A percentile compares a stretch with the other conserved stretches of the same genome.
phyloP scores from a whole-genome alignment of 2,329 filamentous ascomycete species.

The Hyphodiscus sp. region DNA sequence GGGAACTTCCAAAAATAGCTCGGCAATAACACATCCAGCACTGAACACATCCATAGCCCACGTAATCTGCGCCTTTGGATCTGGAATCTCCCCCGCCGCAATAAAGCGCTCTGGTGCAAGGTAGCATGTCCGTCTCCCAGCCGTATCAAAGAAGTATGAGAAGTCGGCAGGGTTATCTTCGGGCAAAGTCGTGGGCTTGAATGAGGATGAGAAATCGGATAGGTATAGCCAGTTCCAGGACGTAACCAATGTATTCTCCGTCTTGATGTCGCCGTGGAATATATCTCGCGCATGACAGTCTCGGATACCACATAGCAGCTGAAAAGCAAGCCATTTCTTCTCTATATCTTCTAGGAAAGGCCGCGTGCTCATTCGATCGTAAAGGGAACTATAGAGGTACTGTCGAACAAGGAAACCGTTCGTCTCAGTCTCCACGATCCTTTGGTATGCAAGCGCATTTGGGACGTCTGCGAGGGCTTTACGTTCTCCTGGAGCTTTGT shows the following conservation, averaged over 20 bases:
- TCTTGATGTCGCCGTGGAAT: slow-evolving; percentile 98
- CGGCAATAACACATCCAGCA: slow-evolving; percentile 91
- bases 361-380: slow-evolving; percentile 92
- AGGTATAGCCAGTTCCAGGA: slow-evolving; percentile 99
- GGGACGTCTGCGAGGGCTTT: slow-evolving; percentile 74
- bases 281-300: slow-evolving; percentile 87
- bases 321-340: slow-evolving; percentile 97
- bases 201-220: slow-evolving; percentile 92
- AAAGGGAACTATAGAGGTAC: slow-evolving; percentile 92
- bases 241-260: slow-evolving; percentile 92
- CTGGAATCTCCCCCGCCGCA: slow-evolving; percentile 58
- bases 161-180: slow-evolving; percentile 97
- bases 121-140: slow-evolving; percentile 86
- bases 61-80: slow-evolving; percentile 56
- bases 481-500: slow-evolving; percentile 59
- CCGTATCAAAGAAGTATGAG: slow-evolving; percentile 95
- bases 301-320: slow-evolving; percentile 83
- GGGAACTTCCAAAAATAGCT: slow-evolving; percentile 88
- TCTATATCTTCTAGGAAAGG: slow-evolving; percentile 97
- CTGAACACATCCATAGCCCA: slow-evolving; percentile 99
- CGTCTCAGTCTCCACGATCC: slow-evolving; percentile 83
- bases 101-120: slow-evolving; percentile 90
- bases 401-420: slow-evolving; percentile 92
- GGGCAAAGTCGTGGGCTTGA: slow-evolving; percentile 88
- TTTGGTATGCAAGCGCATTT: slow-evolving; percentile 85